Percentiles rank a stretch among this genome's conserved stretches.
Conservation (phyloP, 2,329 filamentous ascomycete species). For the Colletotrichum echinochloae region DNA sequence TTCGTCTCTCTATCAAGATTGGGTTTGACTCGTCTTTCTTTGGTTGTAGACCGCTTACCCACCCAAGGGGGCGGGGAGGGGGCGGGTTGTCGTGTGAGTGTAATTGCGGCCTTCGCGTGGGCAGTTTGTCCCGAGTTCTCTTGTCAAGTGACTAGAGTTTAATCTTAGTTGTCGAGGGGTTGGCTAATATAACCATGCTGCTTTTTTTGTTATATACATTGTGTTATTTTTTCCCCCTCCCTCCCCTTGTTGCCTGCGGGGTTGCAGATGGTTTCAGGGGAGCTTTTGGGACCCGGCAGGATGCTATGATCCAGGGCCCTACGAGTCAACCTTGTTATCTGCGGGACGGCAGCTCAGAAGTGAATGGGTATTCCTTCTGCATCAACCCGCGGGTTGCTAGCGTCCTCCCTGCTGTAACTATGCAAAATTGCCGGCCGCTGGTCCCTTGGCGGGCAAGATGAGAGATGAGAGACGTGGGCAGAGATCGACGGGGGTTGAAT, state of each 20-base stretch:
- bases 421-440: background rate
- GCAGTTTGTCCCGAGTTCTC: conserved; percentile 1
- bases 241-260: background rate
- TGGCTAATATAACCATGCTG: background rate
- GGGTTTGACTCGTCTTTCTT: background rate
- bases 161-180: conserved; percentile 1
- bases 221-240: background rate
- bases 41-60: background rate
- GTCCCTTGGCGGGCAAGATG: conserved; percentile 15
- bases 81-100: background rate
- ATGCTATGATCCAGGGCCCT: background rate
- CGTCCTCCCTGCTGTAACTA: background rate
- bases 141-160: background rate
- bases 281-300: background rate
- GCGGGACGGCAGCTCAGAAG: background rate
- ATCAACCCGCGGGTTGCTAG: background rate
- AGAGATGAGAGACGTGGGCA: conserved; percentile 5
- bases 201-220: too few relatives aligned
- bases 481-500: conserved; percentile 18
- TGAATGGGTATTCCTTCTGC: background rate
- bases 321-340: background rate
- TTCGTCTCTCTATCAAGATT: background rate
- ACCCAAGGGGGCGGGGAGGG: background rate
- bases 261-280: conserved; percentile 3
- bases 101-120: background rate